Conservation (phyloP, 352 stramenopile species). For the Phytophthora cajani region DNA sequence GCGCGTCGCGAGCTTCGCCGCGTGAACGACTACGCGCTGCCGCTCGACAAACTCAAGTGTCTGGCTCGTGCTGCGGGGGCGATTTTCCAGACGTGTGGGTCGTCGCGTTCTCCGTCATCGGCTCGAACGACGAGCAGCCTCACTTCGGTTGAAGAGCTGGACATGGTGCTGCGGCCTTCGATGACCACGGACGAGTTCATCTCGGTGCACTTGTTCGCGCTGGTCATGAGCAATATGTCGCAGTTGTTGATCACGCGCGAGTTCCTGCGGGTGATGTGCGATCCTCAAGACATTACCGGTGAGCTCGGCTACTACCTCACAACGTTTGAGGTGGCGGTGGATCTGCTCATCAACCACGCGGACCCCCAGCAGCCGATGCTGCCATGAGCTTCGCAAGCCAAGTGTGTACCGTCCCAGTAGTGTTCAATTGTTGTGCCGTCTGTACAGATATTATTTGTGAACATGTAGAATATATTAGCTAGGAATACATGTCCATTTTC, state of each 20-base stretch:
- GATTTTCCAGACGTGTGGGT: conserved; percentile 56
- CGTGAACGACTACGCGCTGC: conserved; percentile 65
- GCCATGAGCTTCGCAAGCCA: conserved; percentile 14
- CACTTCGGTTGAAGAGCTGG: conserved; percentile 45
- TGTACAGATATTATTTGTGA: conserved; percentile 1
- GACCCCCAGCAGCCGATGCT: conserved; percentile 53
- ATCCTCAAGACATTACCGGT: conserved; percentile 62
- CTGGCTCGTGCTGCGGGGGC: conserved; percentile 63
- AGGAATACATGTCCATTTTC: background rate
- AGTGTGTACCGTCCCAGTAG: background rate
- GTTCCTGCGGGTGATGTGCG: conserved; percentile 62
- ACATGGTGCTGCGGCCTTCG: conserved; percentile 42
- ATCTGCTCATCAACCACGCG: conserved; percentile 56
- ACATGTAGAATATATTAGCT: background rate
- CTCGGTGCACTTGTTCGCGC: conserved; percentile 62
- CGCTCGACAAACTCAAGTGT: conserved; percentile 78
- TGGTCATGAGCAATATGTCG: conserved; percentile 58
- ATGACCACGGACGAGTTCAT: conserved; percentile 78
- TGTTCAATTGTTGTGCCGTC: conserved; percentile 1
- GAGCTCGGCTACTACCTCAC: conserved; percentile 81
- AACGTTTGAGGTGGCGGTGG: conserved; percentile 71
- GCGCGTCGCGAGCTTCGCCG: conserved; percentile 56
- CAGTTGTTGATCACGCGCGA: conserved; percentile 60
- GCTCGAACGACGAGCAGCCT: conserved; percentile 33
- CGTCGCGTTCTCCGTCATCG: conserved; percentile 30